These are phyloP conservation scores for Botryotinia convoluta DNA, from an alignment of 2,329 filamentous ascomycete species.

Conservation along the genomic window DNA sequence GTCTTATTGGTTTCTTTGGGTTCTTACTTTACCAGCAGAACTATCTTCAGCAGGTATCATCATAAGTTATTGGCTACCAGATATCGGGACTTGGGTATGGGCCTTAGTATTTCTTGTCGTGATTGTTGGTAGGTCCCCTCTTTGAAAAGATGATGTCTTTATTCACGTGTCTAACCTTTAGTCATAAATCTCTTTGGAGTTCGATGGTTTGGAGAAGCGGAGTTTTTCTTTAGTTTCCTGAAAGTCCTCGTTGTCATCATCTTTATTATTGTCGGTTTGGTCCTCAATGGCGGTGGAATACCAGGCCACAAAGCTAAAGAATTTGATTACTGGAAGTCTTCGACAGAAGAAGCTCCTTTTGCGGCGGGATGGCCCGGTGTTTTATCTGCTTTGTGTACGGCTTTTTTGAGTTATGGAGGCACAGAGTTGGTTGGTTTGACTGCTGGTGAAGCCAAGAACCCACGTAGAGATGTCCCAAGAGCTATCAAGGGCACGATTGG, in stretches of 20 bases:
- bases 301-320: conserved; percentile 4
- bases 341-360: conserved; percentile 2
- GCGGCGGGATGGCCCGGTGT: conserved; percentile 6
- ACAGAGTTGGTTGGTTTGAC: conserved; percentile 60
- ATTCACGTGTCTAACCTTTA: neutral
- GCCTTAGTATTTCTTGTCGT: neutral
- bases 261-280: conserved; percentile 62
- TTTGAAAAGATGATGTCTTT: neutral
- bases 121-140: neutral
- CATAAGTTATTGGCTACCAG: conserved; percentile 13
- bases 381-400: conserved; percentile 3
- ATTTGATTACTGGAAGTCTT: conserved; percentile 12
- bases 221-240: conserved; percentile 75
- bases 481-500: conserved; percentile 85
- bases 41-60: conserved; percentile 5
- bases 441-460: conserved; percentile 52
- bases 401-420: conserved; percentile 53
- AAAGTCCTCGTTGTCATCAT: conserved; percentile 68
- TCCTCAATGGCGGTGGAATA: conserved; percentile 10
- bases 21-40: conserved; percentile 1
- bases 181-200: conserved; percentile 69
- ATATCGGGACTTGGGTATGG: conserved; percentile 11
- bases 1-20: conserved; percentile 29
- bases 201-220: conserved; percentile 73
- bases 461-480: conserved; percentile 44